Evolutionary conservation across 2,329 filamentous ascomycete genomes (phyloP), one percentile per base, ranked within the genome.

Genomic region (Exophiala sp.): DNA sequence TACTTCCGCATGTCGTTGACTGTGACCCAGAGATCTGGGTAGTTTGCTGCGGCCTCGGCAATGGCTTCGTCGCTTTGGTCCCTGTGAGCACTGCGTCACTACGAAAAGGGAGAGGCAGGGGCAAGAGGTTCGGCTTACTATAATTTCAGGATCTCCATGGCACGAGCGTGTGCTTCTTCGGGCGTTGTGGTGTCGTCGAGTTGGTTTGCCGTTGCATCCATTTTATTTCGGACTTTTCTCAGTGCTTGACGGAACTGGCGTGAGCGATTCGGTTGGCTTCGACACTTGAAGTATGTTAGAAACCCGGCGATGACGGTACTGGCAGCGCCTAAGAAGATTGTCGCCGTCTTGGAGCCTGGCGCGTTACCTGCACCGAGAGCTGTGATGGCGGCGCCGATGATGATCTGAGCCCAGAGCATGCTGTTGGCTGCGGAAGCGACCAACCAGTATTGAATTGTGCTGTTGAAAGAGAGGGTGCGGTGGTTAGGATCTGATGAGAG

Each of bases 381-480:
- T 9, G 50, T 53, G 12, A 53, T 39, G 14, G 44, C 41, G 8
- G 50, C 50, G 12, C 50, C 50, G 33, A 53, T 53, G 44, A 45
- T 45, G 43, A 53, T 53, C 16, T 53, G 50, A 21, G 41, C 35
- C 50, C 50, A 53, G 7, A 53, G 44, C 50, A 53, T 48, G 38
- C 50, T 29, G 38, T 53, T 45, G 14, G 50, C 45, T 6, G 35
- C 24, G 41, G 35, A 35, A 21, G 44, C 34, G 14, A 47, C 44
- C 43, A 53, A 14, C 24, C 35, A 53, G 32, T 53, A 53, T 24
- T 43, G 41, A 8, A 43, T 24, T 8, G 41, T 43, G 21, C 41
- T 43, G 24, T 29, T 29, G 24, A 29, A 3, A 29, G 4, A 43
- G 8, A 32, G 14, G 29, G 41, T n/a, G 5, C 12, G 21, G 41